Base-by-base conservation (phyloP, 352 stramenopile species). In the Globisporangium echinulatum region DNA sequence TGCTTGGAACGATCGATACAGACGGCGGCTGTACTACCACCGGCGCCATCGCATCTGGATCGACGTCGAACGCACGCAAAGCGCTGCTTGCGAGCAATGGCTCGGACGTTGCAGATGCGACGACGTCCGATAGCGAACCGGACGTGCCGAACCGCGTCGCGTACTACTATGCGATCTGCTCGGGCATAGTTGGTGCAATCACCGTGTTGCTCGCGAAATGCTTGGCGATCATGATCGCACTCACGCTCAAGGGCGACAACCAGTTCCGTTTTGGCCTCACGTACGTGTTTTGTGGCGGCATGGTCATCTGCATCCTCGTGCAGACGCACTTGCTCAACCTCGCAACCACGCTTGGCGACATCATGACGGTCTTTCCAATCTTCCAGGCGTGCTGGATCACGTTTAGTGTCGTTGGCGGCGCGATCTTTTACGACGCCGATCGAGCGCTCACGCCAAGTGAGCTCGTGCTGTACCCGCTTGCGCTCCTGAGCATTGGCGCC, bases 281-380 rank as follows among this genome's bases (percentile, higher is more conserved):
- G 48, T 95, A 95, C 63, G 80, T 94, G 49, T 95, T 95, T 51
- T 61, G 93, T 25, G 84, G 84, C 19, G 86, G 84, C 56, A 95
- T 95, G 79, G 82, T 95, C 51, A 71, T 89, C 47, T 92, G 77
- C 56, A 90, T 95, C 59, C 71, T 95, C 19, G 72, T 94, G 46
- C 86, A 95, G 62, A 95, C 86, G 38, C 84, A 95, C 56, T 88
- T 95, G 61, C 77, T 95, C 55, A 95, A 95, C 61, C 80, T 92
- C 69, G 86, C 86, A 6, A 95, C 82, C 49, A 59, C 84, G 10
- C 59, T 93, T 49, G 86, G 86, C 13, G 82, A 95, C 61, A 92
- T 90, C 67, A 94, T 95, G 84, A 95, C 84, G 11, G 86, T 95
- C 43, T 95, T 92, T 56, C 86, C 86, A 17, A 91, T 90, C 64